A percentile compares a stretch with the other conserved stretches of the same genome.
These are phyloP conservation scores for Bocquillonia castaneifolia DNA, from an alignment of 441 rosid species.

Conservation along the genomic window DNA sequence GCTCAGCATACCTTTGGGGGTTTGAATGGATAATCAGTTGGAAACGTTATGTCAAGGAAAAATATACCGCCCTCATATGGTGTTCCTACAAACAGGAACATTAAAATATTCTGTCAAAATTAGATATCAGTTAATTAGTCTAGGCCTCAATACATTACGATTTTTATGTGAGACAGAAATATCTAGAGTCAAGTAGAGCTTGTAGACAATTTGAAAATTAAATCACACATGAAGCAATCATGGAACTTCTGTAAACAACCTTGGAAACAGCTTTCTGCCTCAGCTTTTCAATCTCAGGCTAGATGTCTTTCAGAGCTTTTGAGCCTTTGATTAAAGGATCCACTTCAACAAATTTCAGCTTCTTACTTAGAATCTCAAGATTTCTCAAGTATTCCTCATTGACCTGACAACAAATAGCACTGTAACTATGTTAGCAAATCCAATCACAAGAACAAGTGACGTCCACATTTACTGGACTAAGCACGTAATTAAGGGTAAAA, in stretches of 20 bases:
- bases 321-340: slow-evolving; percentile 79
- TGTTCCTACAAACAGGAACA: slow-evolving; percentile 51
- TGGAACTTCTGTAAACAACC: slow-evolving; percentile 42
- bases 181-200: not conserved
- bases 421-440: slow-evolving; percentile 22
- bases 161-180: not conserved
- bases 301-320: slow-evolving; percentile 91
- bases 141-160: not conserved
- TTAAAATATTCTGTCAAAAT: slow-evolving; percentile 10
- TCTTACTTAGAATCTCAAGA: slow-evolving; percentile 88
- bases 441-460: not conserved
- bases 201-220: not conserved
- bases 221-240: slow-evolving; percentile 13
- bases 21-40: slow-evolving; percentile 78
- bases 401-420: slow-evolving; percentile 53
- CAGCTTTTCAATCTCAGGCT: slow-evolving; percentile 97
- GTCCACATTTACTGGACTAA: slow-evolving; percentile 5
- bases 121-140: not conserved
- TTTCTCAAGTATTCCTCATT: slow-evolving; percentile 91
- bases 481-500: too few relatives aligned
- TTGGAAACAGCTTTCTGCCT: slow-evolving; percentile 94
- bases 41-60: slow-evolving; percentile 72
- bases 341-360: slow-evolving; percentile 76
- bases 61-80: slow-evolving; percentile 79
- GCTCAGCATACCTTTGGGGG: slow-evolving; percentile 68